A percentile compares a stretch with the other conserved stretches of the same genome.
Evolutionary conservation across 345 rosid genomes (phyloP).

Genomic region (Melaleuca alternifolia): DNA sequence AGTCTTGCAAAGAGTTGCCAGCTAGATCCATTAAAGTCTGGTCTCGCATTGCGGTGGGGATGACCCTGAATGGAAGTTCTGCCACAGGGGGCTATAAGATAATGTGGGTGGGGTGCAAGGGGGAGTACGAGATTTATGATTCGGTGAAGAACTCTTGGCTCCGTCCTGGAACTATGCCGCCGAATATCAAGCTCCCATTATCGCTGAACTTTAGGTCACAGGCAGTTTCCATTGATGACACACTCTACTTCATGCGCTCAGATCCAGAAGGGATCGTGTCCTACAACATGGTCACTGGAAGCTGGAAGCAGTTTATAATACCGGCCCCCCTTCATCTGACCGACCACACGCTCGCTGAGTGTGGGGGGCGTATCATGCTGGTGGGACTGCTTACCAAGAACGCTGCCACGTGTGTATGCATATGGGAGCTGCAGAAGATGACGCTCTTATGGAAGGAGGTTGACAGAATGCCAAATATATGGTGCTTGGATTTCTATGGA

Average conservation of each 20-base stretch:
- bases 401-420: constrained; percentile 96
- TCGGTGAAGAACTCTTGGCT: constrained; percentile 64
- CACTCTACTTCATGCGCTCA: constrained; percentile 80
- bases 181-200: constrained; percentile 62
- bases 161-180: constrained; percentile 69
- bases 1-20: constrained; percentile 76
- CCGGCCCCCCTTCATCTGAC: constrained; percentile 72
- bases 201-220: constrained; percentile 84
- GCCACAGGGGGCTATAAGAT: constrained; percentile 63
- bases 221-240: constrained; percentile 52
- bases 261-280: constrained; percentile 93
- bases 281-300: constrained; percentile 57
- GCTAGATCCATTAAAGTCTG: constrained; percentile 80
- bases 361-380: constrained; percentile 71
- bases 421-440: constrained; percentile 99
- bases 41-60: constrained; percentile 92
- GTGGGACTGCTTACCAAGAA: constrained; percentile 89
- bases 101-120: constrained; percentile 87
- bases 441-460: constrained; percentile 99
- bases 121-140: constrained; percentile 91
- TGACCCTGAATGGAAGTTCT: constrained; percentile 57
- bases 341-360: constrained; percentile 88
- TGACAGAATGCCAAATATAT: constrained; percentile 99
- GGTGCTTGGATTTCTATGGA: constrained; percentile 99
- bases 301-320: constrained; percentile 68